These are phyloP conservation scores for Fusarium falciforme DNA, from an alignment of 2,329 filamentous ascomycete genomes.

Conservation along the genomic window DNA sequence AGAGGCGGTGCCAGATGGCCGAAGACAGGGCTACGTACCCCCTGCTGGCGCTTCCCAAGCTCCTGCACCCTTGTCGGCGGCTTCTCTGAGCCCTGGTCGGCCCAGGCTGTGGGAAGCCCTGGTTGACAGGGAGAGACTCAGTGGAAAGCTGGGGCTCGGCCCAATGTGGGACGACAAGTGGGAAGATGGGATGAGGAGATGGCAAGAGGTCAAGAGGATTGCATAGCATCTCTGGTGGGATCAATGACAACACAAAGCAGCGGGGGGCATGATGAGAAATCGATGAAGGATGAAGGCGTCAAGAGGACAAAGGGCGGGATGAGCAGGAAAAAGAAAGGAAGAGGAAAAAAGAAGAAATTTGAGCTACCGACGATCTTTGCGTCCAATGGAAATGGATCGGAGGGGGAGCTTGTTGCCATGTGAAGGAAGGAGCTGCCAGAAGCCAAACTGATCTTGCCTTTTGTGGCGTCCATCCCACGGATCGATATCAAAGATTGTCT, in stretches of 20 bases:
- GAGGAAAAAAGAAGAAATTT: neutral
- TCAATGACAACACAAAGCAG: conserved; percentile 1
- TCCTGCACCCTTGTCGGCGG: conserved; percentile 14
- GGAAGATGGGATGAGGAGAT: conserved; percentile 22
- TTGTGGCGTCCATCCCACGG: conserved; percentile 15
- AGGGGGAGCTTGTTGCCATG: conserved; percentile 18
- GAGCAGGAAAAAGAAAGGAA: conserved; percentile 1
- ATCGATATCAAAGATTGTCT: conserved; percentile 24
- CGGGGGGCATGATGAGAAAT: neutral
- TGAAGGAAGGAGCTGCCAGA: conserved; percentile 19
- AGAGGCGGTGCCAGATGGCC: conserved; percentile 37
- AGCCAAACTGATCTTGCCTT: neutral
- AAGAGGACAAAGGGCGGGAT: neutral
- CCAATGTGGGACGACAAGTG: conserved; percentile 21
- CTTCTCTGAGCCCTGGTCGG: conserved; percentile 13
- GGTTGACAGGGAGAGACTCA: conserved; percentile 11
- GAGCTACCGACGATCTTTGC: conserved; percentile 28
- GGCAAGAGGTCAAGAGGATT: conserved; percentile 9
- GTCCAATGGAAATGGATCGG: conserved; percentile 25
- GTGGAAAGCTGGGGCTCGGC: conserved; percentile 21
- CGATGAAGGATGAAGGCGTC: conserved; percentile 21
- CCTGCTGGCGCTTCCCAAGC: conserved; percentile 33
- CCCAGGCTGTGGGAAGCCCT: conserved; percentile 22
- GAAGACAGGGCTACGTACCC: conserved; percentile 34
- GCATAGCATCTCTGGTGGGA: neutral